Conservation (phyloP, 345 rosid species). For the Pseudoturritis turrita region DNA sequence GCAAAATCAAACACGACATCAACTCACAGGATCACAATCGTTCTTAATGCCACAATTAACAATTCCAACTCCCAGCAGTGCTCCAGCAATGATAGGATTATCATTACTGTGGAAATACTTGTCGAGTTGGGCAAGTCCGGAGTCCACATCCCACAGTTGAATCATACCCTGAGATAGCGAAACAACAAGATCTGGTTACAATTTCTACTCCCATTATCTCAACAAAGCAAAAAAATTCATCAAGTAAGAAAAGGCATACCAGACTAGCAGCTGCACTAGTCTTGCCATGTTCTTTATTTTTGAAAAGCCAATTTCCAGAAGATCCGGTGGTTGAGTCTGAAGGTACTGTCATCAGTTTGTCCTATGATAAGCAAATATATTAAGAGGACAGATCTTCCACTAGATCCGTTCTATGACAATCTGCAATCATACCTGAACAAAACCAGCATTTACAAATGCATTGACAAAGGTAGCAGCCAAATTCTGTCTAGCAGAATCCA, state of each 20-base stretch:
- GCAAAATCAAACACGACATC: not conserved
- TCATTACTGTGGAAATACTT: slow-evolving; percentile 89
- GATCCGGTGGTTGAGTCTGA: slow-evolving; percentile 71
- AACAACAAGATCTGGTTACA: slow-evolving; percentile 3
- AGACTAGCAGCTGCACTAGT: slow-evolving; percentile 96
- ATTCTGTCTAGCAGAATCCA: slow-evolving; percentile 94
- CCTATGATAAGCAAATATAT: slow-evolving; percentile 41
- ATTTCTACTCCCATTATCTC: not conserved
- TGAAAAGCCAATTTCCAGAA: slow-evolving; percentile 92
- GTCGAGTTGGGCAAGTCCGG: slow-evolving; percentile 88
- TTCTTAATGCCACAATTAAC: slow-evolving; percentile 77
- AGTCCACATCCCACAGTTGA: slow-evolving; percentile 90
- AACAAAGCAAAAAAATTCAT: not conserved
- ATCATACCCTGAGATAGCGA: slow-evolving; percentile 72
- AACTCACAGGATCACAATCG: slow-evolving; percentile 94
- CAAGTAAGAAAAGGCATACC: slow-evolving; percentile 38
- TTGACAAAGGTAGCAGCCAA: slow-evolving; percentile 98
- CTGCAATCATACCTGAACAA: slow-evolving; percentile 68
- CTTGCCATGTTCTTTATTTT: slow-evolving; percentile 97
- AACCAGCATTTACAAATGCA: slow-evolving; percentile 99
- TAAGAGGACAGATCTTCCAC: not conserved
- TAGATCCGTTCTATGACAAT: not conserved
- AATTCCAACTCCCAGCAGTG: slow-evolving; percentile 88
- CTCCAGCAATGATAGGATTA: slow-evolving; percentile 85
- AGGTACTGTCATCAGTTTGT: slow-evolving; percentile 85